Base-by-base conservation (phyloP, 805 yeast species). In the Cyberlindnera misumaiensis region DNA sequence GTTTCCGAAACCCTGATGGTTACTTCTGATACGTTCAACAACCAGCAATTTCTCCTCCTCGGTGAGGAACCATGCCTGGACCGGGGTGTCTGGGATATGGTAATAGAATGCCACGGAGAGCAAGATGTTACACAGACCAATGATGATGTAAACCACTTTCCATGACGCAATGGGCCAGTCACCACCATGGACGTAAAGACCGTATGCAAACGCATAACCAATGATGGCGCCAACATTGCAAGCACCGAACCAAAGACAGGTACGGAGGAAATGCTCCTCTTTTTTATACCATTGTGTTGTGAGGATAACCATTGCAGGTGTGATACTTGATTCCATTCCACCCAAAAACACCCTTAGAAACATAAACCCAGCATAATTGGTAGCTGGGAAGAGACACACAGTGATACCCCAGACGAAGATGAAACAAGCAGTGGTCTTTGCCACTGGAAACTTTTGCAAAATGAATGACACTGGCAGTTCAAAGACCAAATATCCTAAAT, bases 331-430 rank as follows among this genome's bases (percentile, higher is more conserved):
- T 51, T 77, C 83, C 2, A 74, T 57, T 42, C 65, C 55, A 11
- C 83, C 83, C 20, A 75, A 53, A 29, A 74, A 47, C 4, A 67
- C 66, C 51, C 83, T 62, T n/a, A 69, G 55, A 8, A 68, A 63
- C 20, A 73, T 47, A 36, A 74, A 64, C 0, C 76, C 70, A 12
- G 36, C 45, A 24, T 38, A 29, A 30, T 64, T 52, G 0, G 68
- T 70, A 2, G 69, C 72, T 2, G 82, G 68, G 44, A 72, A 75
- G n/a, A 75, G 60, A 28, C 73, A 63, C 27, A 77, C 57, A n/a
- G 77, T 55, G 24, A 55, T 49, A 16, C 87, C 87, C 88, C 89
- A 82, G 0, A 73, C 31, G n/a, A 77, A 50, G 29, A 80, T 68
- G 42, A 70, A 68, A 1, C 56, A 43, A 9, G 74, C 62, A 4